Conservation (phyloP, 1,284 basidiomycete species). For the Volvariella volvacea region DNA sequence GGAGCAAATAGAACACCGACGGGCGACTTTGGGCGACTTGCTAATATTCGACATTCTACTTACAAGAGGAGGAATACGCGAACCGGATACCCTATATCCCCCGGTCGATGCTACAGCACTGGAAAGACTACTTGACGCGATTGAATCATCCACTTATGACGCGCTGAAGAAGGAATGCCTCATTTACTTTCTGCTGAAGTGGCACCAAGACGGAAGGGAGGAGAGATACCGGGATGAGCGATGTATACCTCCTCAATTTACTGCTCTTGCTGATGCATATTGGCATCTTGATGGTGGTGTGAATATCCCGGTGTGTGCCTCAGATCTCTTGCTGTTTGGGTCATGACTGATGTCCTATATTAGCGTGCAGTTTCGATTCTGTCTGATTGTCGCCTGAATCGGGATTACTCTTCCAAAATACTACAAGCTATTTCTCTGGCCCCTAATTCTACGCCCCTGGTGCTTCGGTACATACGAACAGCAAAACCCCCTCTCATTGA, state of each 20-base stretch:
- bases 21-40: constrained; percentile 51
- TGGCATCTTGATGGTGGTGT: constrained; percentile 71
- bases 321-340: not conserved
- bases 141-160: constrained; percentile 60
- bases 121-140: constrained; percentile 48
- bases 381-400: constrained; percentile 64
- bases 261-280: constrained; percentile 68
- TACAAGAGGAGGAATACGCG: constrained; percentile 51
- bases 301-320: constrained; percentile 46
- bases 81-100: constrained; percentile 57
- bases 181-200: constrained; percentile 71
- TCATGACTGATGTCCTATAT: not conserved
- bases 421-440: constrained; percentile 56
- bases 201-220: constrained; percentile 61
- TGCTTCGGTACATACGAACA: constrained; percentile 63
- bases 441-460: constrained; percentile 41
- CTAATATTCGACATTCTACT: constrained; percentile 74
- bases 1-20: constrained; percentile 52
- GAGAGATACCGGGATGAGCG: constrained; percentile 44
- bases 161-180: constrained; percentile 70
- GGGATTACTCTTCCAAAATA: constrained; percentile 71
- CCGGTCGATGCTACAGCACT: constrained; percentile 51
- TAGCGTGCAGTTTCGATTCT: constrained; percentile 66
- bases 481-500: constrained; percentile 62
- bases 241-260: constrained; percentile 67